A percentile compares a stretch with the other conserved stretches of the same genome.
These are phyloP conservation scores for Camptophora hylomeconis DNA, from an alignment of 2,329 filamentous ascomycete genomes.

Conservation along the genomic window DNA sequence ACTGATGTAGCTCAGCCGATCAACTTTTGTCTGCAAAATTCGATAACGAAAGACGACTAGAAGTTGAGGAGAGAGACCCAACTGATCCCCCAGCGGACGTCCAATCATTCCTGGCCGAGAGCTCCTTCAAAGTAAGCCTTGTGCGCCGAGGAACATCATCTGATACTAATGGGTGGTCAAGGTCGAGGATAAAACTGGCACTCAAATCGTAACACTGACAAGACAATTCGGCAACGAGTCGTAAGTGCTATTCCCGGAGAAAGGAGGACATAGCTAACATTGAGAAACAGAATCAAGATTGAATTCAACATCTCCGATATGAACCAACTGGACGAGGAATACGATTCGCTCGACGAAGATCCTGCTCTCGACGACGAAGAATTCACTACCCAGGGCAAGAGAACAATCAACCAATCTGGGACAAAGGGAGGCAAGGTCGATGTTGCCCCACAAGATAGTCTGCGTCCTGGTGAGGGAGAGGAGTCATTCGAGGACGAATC, in stretches of 20 bases:
- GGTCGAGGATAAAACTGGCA: slow-evolving; percentile 63
- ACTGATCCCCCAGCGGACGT: slow-evolving; percentile 63
- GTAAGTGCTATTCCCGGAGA: slow-evolving; percentile 38
- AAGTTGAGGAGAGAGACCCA: slow-evolving; percentile 64
- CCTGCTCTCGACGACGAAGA: slow-evolving; percentile 46
- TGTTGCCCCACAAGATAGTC: slow-evolving; percentile 42
- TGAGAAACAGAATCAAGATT: slow-evolving; percentile 55
- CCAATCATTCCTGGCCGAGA: slow-evolving; percentile 78
- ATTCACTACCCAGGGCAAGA: slow-evolving; percentile 43
- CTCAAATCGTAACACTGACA: slow-evolving; percentile 76
- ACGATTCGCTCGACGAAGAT: slow-evolving; percentile 34
- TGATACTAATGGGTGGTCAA: slow-evolving; percentile 18
- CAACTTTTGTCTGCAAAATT: slow-evolving; percentile 78
- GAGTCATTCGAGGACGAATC: slow-evolving; percentile 45
- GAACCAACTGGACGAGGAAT: slow-evolving; percentile 49
- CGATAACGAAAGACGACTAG: slow-evolving; percentile 68
- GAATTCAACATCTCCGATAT: slow-evolving; percentile 78
- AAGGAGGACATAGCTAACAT: slow-evolving; percentile 9
- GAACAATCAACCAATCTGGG: slow-evolving; percentile 40
- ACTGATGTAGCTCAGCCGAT: slow-evolving; percentile 38
- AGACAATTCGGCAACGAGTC: slow-evolving; percentile 79
- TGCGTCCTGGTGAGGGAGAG: slow-evolving; percentile 44
- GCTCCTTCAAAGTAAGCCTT: slow-evolving; percentile 56
- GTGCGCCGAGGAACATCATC: slow-evolving; percentile 1
- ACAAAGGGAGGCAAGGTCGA: slow-evolving; percentile 39